A percentile compares a stretch with the other conserved stretches of the same genome.
These are phyloP conservation scores for Bipolaris oryzae DNA, from an alignment of 2,329 filamentous ascomycete genomes.

Conservation along the genomic window DNA sequence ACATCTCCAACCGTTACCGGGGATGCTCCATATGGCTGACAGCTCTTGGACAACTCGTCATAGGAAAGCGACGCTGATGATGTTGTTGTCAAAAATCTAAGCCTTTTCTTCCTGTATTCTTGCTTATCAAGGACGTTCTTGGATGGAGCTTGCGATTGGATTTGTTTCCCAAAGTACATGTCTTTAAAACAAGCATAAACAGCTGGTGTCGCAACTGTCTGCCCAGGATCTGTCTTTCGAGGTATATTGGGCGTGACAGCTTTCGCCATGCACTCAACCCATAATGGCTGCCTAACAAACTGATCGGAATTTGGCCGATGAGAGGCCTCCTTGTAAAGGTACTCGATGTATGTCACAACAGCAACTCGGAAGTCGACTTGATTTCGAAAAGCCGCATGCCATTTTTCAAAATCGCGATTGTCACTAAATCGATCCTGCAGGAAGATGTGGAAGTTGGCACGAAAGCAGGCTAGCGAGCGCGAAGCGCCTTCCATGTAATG, in stretches of 20 bases:
- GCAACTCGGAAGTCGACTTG: slow-evolving; percentile 66
- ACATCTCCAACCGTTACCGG: slow-evolving; percentile 56
- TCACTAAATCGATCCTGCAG: slow-evolving; percentile 54
- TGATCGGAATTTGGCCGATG: slow-evolving; percentile 53
- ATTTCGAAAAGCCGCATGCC: slow-evolving; percentile 56
- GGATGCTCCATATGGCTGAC: slow-evolving; percentile 9
- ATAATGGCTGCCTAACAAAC: slow-evolving; percentile 54
- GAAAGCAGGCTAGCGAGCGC: slow-evolving; percentile 56
- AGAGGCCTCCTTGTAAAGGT: slow-evolving; percentile 68
- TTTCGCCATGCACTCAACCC: slow-evolving; percentile 54
- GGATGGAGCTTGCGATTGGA: slow-evolving; percentile 47
- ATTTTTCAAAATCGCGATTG: slow-evolving; percentile 56
- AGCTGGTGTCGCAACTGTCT: slow-evolving; percentile 74
- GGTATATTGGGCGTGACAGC: slow-evolving; percentile 16
- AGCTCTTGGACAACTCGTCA: background rate
- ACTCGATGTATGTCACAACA: slow-evolving; percentile 65
- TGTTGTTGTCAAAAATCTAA: slow-evolving; percentile 29
- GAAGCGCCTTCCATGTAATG: slow-evolving; percentile 61
- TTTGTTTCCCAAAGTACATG: slow-evolving; percentile 63
- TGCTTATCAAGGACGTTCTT: slow-evolving; percentile 11
- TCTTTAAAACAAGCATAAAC: slow-evolving; percentile 68
- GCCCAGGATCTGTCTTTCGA: slow-evolving; percentile 23
- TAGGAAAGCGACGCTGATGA: background rate
- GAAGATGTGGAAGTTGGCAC: slow-evolving; percentile 64
- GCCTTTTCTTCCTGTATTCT: slow-evolving; percentile 14